Percentiles rank a stretch among this genome's conserved stretches.
These are phyloP conservation scores for Metschnikowia picachoensis DNA, from an alignment of 805 yeast genomes.

Conservation along the genomic window DNA sequence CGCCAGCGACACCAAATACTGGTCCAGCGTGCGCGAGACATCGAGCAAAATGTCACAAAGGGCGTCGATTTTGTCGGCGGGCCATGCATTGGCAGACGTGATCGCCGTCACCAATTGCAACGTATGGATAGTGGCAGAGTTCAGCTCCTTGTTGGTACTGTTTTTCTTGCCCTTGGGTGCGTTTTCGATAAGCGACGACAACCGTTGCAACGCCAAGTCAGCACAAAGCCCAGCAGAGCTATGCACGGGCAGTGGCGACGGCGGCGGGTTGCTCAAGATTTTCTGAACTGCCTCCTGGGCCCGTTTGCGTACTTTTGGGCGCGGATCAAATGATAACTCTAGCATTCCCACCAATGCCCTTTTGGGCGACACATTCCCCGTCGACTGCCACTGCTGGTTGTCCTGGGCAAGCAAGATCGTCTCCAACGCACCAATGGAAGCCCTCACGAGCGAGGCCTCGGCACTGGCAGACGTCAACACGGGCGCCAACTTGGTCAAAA, in stretches of 20 bases:
- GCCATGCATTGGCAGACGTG: constrained; percentile 79
- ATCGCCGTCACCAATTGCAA: constrained; percentile 73
- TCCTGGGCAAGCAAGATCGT: constrained; percentile 77
- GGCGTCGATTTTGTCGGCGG: constrained; percentile 59
- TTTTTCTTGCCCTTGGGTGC: constrained; percentile 28
- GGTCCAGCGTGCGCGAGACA: constrained; percentile 78
- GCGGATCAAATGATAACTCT: constrained; percentile 75
- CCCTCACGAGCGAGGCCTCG: constrained; percentile 76
- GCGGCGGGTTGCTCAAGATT: constrained; percentile 63
- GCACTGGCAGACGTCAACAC: constrained; percentile 64
- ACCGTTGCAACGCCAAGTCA: constrained; percentile 57
- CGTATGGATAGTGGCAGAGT: constrained; percentile 64
- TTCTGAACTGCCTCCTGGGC: constrained; percentile 83
- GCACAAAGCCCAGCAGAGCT: constrained; percentile 71
- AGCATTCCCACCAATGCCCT: constrained; percentile 77
- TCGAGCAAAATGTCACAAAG: constrained; percentile 75
- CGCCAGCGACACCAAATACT: constrained; percentile 75
- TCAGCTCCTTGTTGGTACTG: constrained; percentile 44
- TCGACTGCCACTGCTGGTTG: constrained; percentile 64
- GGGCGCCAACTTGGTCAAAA: constrained; percentile 77
- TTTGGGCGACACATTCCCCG: constrained; percentile 63
- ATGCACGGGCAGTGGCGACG: constrained; percentile 74
- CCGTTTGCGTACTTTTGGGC: constrained; percentile 95
- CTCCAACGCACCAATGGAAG: constrained; percentile 85
- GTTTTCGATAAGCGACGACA: constrained; percentile 44